Base-by-base conservation (phyloP, 2,329 filamentous ascomycete genomes). In the Alternaria angustiovoidea region DNA sequence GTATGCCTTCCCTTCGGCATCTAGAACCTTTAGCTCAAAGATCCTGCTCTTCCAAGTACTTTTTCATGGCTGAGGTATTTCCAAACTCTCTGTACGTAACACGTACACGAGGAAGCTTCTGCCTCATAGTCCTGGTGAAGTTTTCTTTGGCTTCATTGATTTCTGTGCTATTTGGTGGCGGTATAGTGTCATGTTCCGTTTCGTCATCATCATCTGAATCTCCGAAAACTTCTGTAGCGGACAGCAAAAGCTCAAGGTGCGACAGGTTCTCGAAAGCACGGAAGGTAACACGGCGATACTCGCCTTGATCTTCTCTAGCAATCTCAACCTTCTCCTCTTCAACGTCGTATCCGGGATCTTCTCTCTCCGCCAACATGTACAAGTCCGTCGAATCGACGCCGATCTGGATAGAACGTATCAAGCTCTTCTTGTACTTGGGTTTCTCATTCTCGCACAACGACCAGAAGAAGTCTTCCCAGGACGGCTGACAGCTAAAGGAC, bases 81-180 rank as follows among this genome's bases (percentile, higher is more conserved):
- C 32, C 46, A 22, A 48, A 48, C 14, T 48, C 46, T 32, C 22
- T 48, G 22, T 48, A 48, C 46, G 46, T 48, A 34, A 48, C 30
- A 16, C 30, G 30, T 12, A 48, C 46, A 36, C 16, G 4, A 24
- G 46, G 30, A 48, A 48, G 4, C 30, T n/a, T 48, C 18, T 32
- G 46, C 12, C 30, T 22, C 46, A 48, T 48, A 12, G 46, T 48
- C 18, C 24, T 48, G 7, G 28, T 48, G 30, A 48, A 48, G 30
- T 48, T 48, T 1, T 6, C 46, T 14, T 32, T 48, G 46, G 46
- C 4, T 18, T 48, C 46, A 28, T 22, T 32, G 11, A 48, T 48
- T 3, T 48, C 2, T 0, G 30, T 32, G 7, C 2, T 34, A 14
- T 48, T 30, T 4, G 12, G 30, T 11, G 1, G 18, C 14, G 30